A percentile compares a stretch with the other conserved stretches of the same genome.
Conservation (phyloP, 768 basidiomycete genomes). For the Panaeolus cyanescens region DNA sequence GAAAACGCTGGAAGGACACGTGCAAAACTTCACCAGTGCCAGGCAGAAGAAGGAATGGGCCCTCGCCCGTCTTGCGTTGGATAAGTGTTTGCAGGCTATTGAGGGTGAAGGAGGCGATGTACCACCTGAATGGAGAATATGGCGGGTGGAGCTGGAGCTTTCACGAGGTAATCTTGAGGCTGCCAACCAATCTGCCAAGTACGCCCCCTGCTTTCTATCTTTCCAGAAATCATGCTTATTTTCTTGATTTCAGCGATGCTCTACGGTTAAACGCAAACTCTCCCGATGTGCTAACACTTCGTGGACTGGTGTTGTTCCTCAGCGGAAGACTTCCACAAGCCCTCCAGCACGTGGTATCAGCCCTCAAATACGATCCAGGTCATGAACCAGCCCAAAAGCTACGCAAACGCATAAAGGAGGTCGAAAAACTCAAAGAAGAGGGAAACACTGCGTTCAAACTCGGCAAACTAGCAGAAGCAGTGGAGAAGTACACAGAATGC, state of each 20-base stretch:
- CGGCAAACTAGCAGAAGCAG: slow-evolving; percentile 59
- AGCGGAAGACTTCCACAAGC: slow-evolving; percentile 70
- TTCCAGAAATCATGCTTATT: neutral
- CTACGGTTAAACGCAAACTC: slow-evolving; percentile 72
- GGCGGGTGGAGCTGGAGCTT: slow-evolving; percentile 79
- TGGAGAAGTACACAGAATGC: slow-evolving; percentile 69
- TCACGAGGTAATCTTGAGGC: slow-evolving; percentile 71
- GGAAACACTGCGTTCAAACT: slow-evolving; percentile 78
- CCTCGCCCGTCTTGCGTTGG: slow-evolving; percentile 76
- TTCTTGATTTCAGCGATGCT: slow-evolving; percentile 60
- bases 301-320: slow-evolving; percentile 80
- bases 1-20: slow-evolving; percentile 60
- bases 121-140: slow-evolving; percentile 79
- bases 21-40: slow-evolving; percentile 63
- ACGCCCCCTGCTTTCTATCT: slow-evolving; percentile 26
- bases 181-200: slow-evolving; percentile 79
- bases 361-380: slow-evolving; percentile 78
- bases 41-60: slow-evolving; percentile 69
- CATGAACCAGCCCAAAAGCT: slow-evolving; percentile 69
- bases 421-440: slow-evolving; percentile 84
- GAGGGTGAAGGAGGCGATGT: slow-evolving; percentile 77
- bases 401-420: slow-evolving; percentile 78
- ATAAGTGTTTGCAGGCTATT: slow-evolving; percentile 72
- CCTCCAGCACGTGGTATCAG: slow-evolving; percentile 67
- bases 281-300: slow-evolving; percentile 76